Percentiles rank a stretch among this genome's conserved stretches.
These are phyloP conservation scores for Cnidoscolus chayamansa DNA, from an alignment of 441 rosid species.

Conservation along the genomic window DNA sequence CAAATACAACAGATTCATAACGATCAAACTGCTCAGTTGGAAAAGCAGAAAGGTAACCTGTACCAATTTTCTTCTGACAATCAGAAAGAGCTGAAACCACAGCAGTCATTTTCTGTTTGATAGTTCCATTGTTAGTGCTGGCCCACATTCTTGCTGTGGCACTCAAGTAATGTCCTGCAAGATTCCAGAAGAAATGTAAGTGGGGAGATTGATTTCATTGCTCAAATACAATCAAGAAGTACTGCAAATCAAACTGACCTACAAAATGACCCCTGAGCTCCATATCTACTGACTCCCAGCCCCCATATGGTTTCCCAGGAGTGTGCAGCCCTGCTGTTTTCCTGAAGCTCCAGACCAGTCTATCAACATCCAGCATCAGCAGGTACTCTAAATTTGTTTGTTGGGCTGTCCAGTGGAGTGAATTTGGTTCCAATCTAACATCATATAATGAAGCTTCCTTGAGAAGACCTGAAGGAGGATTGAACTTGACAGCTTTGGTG, in stretches of 20 bases:
- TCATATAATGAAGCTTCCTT: not conserved
- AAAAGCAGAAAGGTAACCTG: constrained; percentile 93
- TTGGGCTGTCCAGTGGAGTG: not conserved
- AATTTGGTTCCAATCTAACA: not conserved
- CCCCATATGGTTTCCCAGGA: constrained; percentile 62
- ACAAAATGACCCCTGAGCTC: constrained; percentile 96
- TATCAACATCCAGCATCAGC: constrained; percentile 29
- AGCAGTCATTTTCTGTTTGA: constrained; percentile 64
- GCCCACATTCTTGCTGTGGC: constrained; percentile 97
- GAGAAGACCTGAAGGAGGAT: not conserved
- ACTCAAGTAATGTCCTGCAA: constrained; percentile 91
- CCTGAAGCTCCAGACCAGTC: constrained; percentile 76
- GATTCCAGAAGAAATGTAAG: not conserved
- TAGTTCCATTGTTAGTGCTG: constrained; percentile 66
- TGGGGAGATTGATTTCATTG: not conserved
- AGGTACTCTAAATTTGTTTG: not conserved
- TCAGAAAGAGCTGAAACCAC: constrained; percentile 61
- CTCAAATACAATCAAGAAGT: not conserved
- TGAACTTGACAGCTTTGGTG: not conserved
- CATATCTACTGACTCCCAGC: constrained; percentile 63
- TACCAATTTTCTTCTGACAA: constrained; percentile 70
- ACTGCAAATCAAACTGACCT: constrained; percentile 42
- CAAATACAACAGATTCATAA: constrained; percentile 68
- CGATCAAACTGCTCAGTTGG: constrained; percentile 76
- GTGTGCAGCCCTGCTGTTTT: constrained; percentile 67